Base-by-base conservation (phyloP, 2,329 filamentous ascomycete genomes). In the Colletotrichum caudatum region DNA sequence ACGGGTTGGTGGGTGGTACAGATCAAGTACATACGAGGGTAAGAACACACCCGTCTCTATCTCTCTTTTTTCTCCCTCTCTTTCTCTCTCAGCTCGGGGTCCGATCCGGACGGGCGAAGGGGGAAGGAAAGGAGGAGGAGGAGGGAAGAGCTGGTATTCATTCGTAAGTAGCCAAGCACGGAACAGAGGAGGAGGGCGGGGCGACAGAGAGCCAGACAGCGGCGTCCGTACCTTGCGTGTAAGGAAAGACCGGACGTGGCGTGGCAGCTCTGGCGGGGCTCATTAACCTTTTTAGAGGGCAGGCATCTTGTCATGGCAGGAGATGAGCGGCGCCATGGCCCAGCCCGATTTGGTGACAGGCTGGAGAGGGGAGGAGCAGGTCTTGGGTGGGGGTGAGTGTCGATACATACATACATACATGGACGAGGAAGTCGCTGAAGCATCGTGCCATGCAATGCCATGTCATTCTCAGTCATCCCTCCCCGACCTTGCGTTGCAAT, bases 281-380 rank as follows among this genome's bases (percentile, higher is more conserved):
- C 66, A 69, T 72, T 72, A 72, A 72, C 69, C 69, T 72, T 69
- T 64, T 72, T 64, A 69, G 69, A 72, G 69, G 66, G 18, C 5
- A 53, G 16, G 60, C 53, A 72, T 64, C 69, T 72, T 60, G 60
- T 72, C 69, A 69, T 72, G 69, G 69, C 54, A 68, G 64, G 57
- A 71, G 37, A 58, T 68, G 69, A 56, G 58, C 69, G 54, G 37
- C 69, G 64, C 69, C 64, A 71, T 71, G 69, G 69, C 64, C 64
- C 68, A 64, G 69, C 64, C 64, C 68, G 48, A 53, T 39, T 63
- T 51, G 48, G 60, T 29, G 35, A 63, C 60, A 51, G 35, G 11
- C 59, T 37, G 23, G 29, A 29, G 26, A 33, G 35, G 16, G 39
- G 29, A 20, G 26, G 57, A 62, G 44, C 59, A 5, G 59, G 59